phyloP scores from a whole-genome alignment of 169 alveolate species.

The Cryptosporidium parvum region DNA sequence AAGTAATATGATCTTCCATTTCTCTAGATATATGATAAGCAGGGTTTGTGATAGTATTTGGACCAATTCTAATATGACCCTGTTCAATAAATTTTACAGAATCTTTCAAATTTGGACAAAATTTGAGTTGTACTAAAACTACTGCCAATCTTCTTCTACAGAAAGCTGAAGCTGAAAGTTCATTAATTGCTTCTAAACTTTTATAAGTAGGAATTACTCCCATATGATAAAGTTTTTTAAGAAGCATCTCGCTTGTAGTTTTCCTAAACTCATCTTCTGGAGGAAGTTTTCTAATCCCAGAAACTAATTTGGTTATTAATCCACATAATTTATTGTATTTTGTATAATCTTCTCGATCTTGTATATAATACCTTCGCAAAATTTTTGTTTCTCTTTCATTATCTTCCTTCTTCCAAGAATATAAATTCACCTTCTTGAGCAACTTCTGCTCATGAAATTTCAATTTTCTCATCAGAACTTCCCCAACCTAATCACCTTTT shows the following conservation, averaged over 20 bases:
- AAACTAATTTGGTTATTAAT: constrained; percentile 90
- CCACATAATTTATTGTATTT: constrained; percentile 97
- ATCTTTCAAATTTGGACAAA: constrained; percentile 93
- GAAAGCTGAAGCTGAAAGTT: constrained; percentile 94
- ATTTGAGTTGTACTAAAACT: constrained; percentile 91
- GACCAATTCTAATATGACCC: constrained; percentile 97
- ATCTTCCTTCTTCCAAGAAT: constrained; percentile 95
- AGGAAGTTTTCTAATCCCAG: constrained; percentile 92
- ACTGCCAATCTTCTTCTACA: constrained; percentile 97
- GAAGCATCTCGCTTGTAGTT: constrained; percentile 92
- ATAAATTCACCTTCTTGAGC: constrained; percentile 94
- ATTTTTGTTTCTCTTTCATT: constrained; percentile 92
- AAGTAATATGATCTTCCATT: constrained; percentile 96
- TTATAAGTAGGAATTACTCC: constrained; percentile 93
- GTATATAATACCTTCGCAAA: constrained; percentile 94
- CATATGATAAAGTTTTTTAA: constrained; percentile 94
- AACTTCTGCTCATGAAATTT: constrained; percentile 97
- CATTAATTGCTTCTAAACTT: constrained; percentile 91
- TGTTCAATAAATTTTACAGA: constrained; percentile 96
- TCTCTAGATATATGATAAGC: constrained; percentile 95
- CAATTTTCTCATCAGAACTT: constrained; percentile 93
- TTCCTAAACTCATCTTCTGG: constrained; percentile 93
- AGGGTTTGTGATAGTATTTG: constrained; percentile 95
- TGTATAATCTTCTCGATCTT: constrained; percentile 96
- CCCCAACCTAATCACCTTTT: neutral